Conservation (phyloP, 176 grass and related monocot genomes). For the Ensete glaucum region DNA sequence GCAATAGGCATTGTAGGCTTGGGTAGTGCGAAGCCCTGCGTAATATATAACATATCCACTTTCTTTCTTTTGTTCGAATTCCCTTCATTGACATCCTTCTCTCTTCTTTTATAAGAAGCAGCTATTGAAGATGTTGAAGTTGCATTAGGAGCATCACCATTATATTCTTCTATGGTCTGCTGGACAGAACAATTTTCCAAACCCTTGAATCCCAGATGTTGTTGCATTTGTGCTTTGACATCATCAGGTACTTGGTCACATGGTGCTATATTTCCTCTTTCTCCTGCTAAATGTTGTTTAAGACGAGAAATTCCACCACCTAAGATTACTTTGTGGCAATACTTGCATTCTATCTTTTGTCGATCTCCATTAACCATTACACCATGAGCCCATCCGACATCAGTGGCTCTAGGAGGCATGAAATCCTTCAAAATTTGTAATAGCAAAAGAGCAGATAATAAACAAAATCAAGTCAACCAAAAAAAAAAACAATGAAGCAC, state of each 20-base stretch:
- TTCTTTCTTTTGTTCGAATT: slow-evolving; percentile 8
- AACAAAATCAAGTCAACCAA: not conserved
- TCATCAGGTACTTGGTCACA: slow-evolving; percentile 24
- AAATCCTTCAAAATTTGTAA: slow-evolving; percentile 11
- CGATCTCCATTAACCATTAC: slow-evolving; percentile 20
- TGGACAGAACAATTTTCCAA: slow-evolving; percentile 12
- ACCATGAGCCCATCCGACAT: slow-evolving; percentile 26
- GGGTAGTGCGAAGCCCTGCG: not conserved
- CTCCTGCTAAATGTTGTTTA: slow-evolving; percentile 29
- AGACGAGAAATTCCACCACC: slow-evolving; percentile 27
- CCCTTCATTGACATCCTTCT: slow-evolving; percentile 12
- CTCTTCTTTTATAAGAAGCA: slow-evolving; percentile 16
- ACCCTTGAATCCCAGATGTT: slow-evolving; percentile 23
- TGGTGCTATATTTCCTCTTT: slow-evolving; percentile 31
- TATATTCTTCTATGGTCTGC: slow-evolving; percentile 7
- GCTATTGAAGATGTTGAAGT: slow-evolving; percentile 7
- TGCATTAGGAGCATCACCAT: slow-evolving; percentile 10
- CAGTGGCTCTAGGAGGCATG: slow-evolving; percentile 15
- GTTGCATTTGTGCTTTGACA: slow-evolving; percentile 28
- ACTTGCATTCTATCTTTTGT: slow-evolving; percentile 27
- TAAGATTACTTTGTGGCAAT: slow-evolving; percentile 24
- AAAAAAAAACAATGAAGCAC: not conserved
- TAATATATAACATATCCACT: slow-evolving; percentile 1
- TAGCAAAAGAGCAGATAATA: not conserved
- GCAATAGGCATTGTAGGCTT: not conserved